Percentiles rank a stretch among this genome's conserved stretches.
phyloP scores from a whole-genome alignment of 2,329 filamentous ascomycete species.

The Nemania sp. region DNA sequence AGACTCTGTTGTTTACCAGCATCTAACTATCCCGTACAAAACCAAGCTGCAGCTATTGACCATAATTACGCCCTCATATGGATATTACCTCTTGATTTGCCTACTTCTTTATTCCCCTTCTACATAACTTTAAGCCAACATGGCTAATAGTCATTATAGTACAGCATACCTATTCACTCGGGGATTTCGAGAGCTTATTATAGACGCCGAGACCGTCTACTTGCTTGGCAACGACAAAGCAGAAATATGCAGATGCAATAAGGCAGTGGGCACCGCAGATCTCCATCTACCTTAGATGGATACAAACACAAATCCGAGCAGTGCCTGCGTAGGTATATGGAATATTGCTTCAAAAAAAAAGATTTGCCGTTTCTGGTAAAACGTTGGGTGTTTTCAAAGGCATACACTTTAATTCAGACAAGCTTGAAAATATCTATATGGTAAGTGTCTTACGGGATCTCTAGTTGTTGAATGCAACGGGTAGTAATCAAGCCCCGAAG shows the following conservation, averaged over 20 bases:
- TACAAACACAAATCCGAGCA: conserved; percentile 8
- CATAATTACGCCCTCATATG: no score
- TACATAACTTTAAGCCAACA: neutral
- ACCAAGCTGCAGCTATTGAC: no score
- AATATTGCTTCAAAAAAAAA: neutral
- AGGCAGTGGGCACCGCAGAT: conserved; percentile 17
- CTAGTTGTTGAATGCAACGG: neutral
- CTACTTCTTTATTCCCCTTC: neutral
- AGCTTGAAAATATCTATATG: neutral
- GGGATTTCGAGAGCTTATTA: neutral
- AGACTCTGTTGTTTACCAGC: neutral
- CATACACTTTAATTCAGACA: neutral
- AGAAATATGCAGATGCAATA: neutral
- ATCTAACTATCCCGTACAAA: no score
- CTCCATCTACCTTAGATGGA: conserved; percentile 7
- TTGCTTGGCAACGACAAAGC: conserved; percentile 29
- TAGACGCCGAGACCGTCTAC: neutral
- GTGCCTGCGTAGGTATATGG: neutral
- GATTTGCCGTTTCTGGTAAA: conserved; percentile 13
- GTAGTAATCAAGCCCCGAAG: no score
- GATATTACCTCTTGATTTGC: no score
- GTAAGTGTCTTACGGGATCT: neutral
- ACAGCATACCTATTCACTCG: neutral
- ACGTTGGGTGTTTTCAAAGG: neutral
- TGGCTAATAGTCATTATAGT: neutral